These are phyloP conservation scores for Caulochytrium protostelioides DNA, from an alignment of 371 early-diverging fungal species.

Conservation along the genomic window DNA sequence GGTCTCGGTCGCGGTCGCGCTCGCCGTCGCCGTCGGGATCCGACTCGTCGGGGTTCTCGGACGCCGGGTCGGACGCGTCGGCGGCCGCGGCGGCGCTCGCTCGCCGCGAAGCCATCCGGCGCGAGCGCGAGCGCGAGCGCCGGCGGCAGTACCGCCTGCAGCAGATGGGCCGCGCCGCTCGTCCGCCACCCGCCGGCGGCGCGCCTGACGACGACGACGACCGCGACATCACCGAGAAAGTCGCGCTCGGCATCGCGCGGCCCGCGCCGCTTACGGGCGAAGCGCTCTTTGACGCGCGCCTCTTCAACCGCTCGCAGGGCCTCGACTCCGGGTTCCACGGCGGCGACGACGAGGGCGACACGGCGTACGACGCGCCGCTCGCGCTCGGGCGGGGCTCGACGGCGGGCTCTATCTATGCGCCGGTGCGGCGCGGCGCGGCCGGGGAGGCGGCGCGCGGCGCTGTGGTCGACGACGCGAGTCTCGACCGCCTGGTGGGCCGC, in stretches of 20 bases:
- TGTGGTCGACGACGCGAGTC: conserved; percentile 43
- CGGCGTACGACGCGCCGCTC: conserved; percentile 42
- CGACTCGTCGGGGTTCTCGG: background rate
- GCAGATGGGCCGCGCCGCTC: background rate
- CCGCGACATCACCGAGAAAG: conserved; percentile 92
- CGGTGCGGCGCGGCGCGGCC: conserved; percentile 47
- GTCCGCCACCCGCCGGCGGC: background rate
- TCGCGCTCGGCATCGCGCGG: conserved; percentile 84
- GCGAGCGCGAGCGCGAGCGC: too few species aligned
- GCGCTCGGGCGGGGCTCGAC: conserved; percentile 39
- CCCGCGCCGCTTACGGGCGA: conserved; percentile 71
- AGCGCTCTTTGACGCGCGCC: conserved; percentile 73
- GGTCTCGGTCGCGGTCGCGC: too few species aligned
- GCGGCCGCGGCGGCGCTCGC: background rate
- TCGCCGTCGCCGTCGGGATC: background rate
- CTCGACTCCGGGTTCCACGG: conserved; percentile 55
- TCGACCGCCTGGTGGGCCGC: conserved; percentile 11
- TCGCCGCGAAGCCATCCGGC: too few species aligned
- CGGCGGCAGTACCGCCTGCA: too few species aligned
- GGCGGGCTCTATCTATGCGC: conserved; percentile 52
- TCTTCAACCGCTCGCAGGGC: conserved; percentile 78
- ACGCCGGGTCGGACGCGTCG: background rate
- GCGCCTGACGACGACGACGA: conserved; percentile 14
- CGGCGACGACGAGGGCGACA: conserved; percentile 69
- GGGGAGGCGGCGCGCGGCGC: conserved; percentile 45